Base-by-base conservation (phyloP, 2,329 filamentous ascomycete species). In the Botrytis galanthina region DNA sequence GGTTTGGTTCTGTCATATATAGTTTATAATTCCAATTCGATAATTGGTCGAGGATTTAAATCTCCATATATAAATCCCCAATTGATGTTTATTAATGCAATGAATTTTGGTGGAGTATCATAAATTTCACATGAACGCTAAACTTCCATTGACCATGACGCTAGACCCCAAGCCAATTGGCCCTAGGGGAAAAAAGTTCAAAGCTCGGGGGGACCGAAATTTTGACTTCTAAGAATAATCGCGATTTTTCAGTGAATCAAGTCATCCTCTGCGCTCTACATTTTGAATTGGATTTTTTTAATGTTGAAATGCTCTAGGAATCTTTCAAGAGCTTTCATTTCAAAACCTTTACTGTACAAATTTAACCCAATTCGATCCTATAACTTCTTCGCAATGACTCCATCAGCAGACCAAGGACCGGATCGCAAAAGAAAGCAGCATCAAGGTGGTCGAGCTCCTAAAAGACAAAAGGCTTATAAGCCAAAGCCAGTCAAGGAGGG, bases 401-500 rank as follows among this genome's bases (percentile, higher is more conserved):
- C 71, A 20, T 37, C 57, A 35, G 35, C 67, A 62, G 37, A 44
- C 61, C 66, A 71, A 42, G 67, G 60, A 51, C 75, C 73, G n/a
- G 70, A 76, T 51, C 69, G 70, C 26, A 79, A 78, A 67, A 81
- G 80, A 74, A 78, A 78, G 62, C 75, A 74, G 75, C 75, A 73
- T 42, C 79, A 80, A 74, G 79, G 78, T n/a, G 79, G 79, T 59
- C 74, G 79, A 71, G 78, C 78, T 35, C 69, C 76, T 14, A 88
- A 88, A 81, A 85, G 85, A 57, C 81, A 81, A 57, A 89, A 88
- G 85, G 86, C 86, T 73, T 87, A 89, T 79, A 86, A 86, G 75
- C 87, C 88, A 77, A 90, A 84, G 76, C 76, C 81, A 1, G 76
- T 87, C 75, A 87, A 87, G 60, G 87, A 88, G 75, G 90, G 89